Evolutionary conservation across 2,329 filamentous ascomycete species (phyloP), one percentile per base, ranked within the genome.

Genomic region (Dactylonectria estremocensis): DNA sequence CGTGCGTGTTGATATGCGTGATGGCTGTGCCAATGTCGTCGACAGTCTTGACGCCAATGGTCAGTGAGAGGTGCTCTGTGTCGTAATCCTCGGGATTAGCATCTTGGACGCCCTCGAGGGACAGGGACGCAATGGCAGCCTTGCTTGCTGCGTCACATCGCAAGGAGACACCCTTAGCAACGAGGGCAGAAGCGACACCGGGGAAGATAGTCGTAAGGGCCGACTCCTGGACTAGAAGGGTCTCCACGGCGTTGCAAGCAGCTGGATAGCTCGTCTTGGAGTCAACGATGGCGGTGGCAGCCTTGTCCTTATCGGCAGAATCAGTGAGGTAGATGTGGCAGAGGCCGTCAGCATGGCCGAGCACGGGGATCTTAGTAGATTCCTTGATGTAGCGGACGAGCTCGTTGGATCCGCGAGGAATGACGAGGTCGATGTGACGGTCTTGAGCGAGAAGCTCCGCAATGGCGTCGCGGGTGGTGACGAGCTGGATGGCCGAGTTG

Each of bases 201-300:
- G 94, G 93, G 49, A 97, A 88, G 43, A 93, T 79, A 4, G 88
- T 91, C 37, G 81, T 78, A 3, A 97, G 85, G 1, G 91, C 91
- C 16, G 88, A 83, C 68, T 93, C 87, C 74, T 98, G 91, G 5
- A 98, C 92, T 18, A 99, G 89, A 10, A 99, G 87, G 1, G 95
- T 97, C 83, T 99, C 96, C n/a, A 95, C 83, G 48, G 93, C 91
- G 83, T 99, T 99, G 86, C 96, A 99, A 14, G 95, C 96, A 43
- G 96, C 96, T 1, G 95, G 94, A 78, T 99, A 99, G 80, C 92
- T 93, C 28, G 93, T 95, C 83, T 99, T 99, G 53, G 95, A 93
- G 82, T 99, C 96, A 61, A 97, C 86, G 54, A 98, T 85, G 61
- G 97, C 92, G 69, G 90, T 89, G 20, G 89, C 87, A 13, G 94